Base-by-base conservation (phyloP, 345 rosid species). In the Gynandropsis gynandra region DNA sequence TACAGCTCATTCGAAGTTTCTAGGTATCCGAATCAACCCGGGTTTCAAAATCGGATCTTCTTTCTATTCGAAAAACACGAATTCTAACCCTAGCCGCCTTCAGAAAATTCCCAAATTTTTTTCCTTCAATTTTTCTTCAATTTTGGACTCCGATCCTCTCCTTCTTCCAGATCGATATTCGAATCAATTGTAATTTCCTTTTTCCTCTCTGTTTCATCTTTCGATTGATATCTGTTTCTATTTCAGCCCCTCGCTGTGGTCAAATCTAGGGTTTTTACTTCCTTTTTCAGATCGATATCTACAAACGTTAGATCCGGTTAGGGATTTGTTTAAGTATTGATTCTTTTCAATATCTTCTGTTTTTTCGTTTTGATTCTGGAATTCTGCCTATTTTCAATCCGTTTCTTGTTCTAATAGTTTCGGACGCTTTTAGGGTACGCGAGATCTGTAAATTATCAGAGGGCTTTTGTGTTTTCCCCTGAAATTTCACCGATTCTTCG, bases 11-110 rank as follows among this genome's bases (percentile, higher is more conserved):
- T 59, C 50, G 56, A 24, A 16, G 65, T 21, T 55, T 66, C 70
- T 66, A 60, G 65, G 65, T 66, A 65, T 65, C 70, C 70, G 60
- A 65, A 59, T 33, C 16, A 65, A 59, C 59, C 70, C 65, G 70
- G 70, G 70, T 64, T 63, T 56, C 63, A 49, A 36, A 64, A 50
- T 31, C 65, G 71, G 71, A 51, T 66, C 9, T 53, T 36, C 45
- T 9, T 65, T 63, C 61, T 42, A 59, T 43, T 64, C 69, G 48
- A 64, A 65, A 65, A 46, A 38, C 64, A 58, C 64, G 50, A 65
- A 33, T 59, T 54, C 48, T 50, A 66, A 60, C 57, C 71, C 71
- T 66, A 66, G 48, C 62, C 71, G 52, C 71, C 4, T 59, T 16
- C 64, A 8, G 40, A 58, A 45, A 18, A 37, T 39, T 52, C 69